Conservation (phyloP, 73 alveolate genomes). For the Durusdinium trenchii region DNA sequence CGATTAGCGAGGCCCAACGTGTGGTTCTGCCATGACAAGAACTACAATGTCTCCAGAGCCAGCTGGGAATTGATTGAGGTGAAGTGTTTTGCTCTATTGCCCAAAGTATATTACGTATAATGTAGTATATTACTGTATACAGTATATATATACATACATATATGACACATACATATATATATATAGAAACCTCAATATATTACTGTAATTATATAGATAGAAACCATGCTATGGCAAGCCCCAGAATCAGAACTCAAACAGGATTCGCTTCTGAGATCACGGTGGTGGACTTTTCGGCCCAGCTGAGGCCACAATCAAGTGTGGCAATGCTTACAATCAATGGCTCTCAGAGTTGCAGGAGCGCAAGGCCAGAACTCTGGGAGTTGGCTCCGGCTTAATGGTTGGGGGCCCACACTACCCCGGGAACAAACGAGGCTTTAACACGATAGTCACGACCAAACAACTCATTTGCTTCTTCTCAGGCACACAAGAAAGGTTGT, state of each 20-base stretch:
- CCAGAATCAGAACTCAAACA: background rate
- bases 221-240: background rate
- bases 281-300: no score
- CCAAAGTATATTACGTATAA: background rate
- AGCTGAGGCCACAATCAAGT: background rate
- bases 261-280: no score
- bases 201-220: background rate
- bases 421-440: no score
- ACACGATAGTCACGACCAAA: no score
- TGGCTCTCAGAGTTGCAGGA: constrained; percentile 67
- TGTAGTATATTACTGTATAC: background rate
- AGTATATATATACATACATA: no score
- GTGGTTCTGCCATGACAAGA: constrained; percentile 82
- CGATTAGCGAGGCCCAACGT: constrained; percentile 89
- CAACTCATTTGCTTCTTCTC: no score
- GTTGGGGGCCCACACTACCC: no score
- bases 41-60: constrained; percentile 50
- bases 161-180: no score
- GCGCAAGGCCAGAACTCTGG: no score
- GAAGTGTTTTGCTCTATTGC: background rate
- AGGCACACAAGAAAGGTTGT: no score
- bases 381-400: no score
- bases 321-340: constrained; percentile 55
- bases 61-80: background rate
- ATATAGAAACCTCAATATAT: background rate